phyloP scores from a whole-genome alignment of 2,329 filamentous ascomycete species.

The Teratosphaeria nubilosa region DNA sequence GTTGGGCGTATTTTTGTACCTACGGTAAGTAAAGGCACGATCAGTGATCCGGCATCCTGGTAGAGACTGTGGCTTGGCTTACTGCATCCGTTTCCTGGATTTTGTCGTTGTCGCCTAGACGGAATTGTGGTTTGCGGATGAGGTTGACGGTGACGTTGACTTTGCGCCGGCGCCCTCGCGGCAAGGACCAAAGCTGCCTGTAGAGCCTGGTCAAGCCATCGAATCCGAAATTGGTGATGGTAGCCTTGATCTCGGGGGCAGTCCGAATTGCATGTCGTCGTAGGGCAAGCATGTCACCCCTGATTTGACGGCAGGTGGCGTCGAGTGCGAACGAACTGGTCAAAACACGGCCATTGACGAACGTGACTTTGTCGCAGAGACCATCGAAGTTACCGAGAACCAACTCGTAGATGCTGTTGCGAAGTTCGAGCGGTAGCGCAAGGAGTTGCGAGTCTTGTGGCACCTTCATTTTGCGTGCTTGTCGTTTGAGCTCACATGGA shows the following conservation, averaged over 20 bases:
- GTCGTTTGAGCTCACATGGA: no score
- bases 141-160: not conserved
- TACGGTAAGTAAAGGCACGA: not conserved
- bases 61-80: no score
- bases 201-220: not conserved
- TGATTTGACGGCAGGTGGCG: not conserved
- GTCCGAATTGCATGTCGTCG: not conserved
- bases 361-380: not conserved
- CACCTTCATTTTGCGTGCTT: not conserved
- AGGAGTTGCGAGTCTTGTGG: not conserved
- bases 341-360: not conserved
- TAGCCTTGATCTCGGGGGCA: not conserved
- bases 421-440: slow-evolving; percentile 1
- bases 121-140: not conserved
- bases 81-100: no score
- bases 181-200: not conserved
- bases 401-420: slow-evolving; percentile 4
- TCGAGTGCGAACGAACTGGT: not conserved
- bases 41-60: no score
- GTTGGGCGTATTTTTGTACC: not conserved
- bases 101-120: no score
- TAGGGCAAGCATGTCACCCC: not conserved
- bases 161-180: not conserved
- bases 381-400: not conserved
- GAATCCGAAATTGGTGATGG: not conserved